A percentile compares a stretch with the other conserved stretches of the same genome.
These are phyloP conservation scores for Nepenthes mirabilis DNA, from an alignment of 148 eudicot genomes.

Conservation along the genomic window DNA sequence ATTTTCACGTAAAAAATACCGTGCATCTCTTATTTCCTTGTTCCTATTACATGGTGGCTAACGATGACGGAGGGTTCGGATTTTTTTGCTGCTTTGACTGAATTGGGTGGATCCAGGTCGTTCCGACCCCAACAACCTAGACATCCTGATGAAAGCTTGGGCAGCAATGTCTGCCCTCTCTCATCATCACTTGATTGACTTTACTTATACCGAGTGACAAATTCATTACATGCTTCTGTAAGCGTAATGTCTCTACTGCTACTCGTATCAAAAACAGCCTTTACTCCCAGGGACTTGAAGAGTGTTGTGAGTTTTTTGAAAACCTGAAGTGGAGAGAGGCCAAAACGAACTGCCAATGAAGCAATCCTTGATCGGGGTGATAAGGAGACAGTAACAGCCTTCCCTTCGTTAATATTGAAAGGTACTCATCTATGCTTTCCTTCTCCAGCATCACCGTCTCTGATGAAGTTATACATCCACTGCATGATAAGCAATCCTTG, in stretches of 20 bases:
- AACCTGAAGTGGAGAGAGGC: slow-evolving; percentile 27
- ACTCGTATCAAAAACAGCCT: slow-evolving; percentile 76
- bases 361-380: slow-evolving; percentile 2
- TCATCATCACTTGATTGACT: slow-evolving; percentile 23
- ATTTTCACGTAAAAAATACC: too few relatives aligned
- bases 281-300: slow-evolving; percentile 78
- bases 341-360: neutral
- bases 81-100: too few relatives aligned
- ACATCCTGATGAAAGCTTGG: slow-evolving; percentile 72
- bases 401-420: neutral
- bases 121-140: too few relatives aligned
- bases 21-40: too few relatives aligned
- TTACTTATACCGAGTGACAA: slow-evolving; percentile 53
- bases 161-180: slow-evolving; percentile 33
- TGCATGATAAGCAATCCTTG: slow-evolving; percentile 2
- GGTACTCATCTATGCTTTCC: slow-evolving; percentile 3
- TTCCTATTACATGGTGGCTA: too few relatives aligned
- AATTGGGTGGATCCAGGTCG: too few relatives aligned
- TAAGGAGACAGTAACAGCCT: neutral
- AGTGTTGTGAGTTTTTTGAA: slow-evolving; percentile 65
- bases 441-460: slow-evolving; percentile 5
- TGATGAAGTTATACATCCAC: slow-evolving; percentile 3
- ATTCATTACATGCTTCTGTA: slow-evolving; percentile 81
- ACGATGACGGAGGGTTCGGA: too few relatives aligned
- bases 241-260: slow-evolving; percentile 19